A percentile compares a stretch with the other conserved stretches of the same genome.
Conservation (phyloP, 2,329 filamentous ascomycete species). For the Penicillium sp. region DNA sequence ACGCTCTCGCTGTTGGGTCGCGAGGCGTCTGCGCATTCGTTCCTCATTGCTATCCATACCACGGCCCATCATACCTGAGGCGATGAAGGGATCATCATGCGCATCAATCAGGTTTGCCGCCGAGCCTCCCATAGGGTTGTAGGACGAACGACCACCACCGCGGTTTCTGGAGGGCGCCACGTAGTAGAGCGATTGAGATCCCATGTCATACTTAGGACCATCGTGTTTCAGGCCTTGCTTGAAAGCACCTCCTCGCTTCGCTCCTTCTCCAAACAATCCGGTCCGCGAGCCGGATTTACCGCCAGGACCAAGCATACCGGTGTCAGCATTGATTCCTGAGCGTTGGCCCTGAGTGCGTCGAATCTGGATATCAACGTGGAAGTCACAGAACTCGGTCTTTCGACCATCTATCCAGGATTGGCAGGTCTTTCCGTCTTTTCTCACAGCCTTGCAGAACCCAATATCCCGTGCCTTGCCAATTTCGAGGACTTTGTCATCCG, state of each 20-base stretch:
- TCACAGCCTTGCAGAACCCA: conserved; percentile 80
- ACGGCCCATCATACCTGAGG: conserved; percentile 40
- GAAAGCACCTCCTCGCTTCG: background rate
- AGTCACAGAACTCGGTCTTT: conserved; percentile 89
- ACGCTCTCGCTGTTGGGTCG: conserved; percentile 45
- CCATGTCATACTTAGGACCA: conserved; percentile 42
- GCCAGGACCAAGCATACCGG: conserved; percentile 49
- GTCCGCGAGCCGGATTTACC: conserved; percentile 44
- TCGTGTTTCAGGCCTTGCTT: conserved; percentile 35
- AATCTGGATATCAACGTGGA: conserved; percentile 80
- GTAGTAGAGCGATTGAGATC: conserved; percentile 48
- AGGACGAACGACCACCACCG: conserved; percentile 19
- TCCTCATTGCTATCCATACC: conserved; percentile 45
- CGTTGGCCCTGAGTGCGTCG: conserved; percentile 67
- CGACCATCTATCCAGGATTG: conserved; percentile 82
- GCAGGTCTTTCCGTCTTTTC: conserved; percentile 80
- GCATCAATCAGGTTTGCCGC: conserved; percentile 45
- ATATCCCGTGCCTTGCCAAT: conserved; percentile 81
- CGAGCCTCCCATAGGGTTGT: conserved; percentile 32
- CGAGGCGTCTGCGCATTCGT: conserved; percentile 44
- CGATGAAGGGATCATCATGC: conserved; percentile 45
- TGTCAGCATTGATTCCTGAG: conserved; percentile 76
- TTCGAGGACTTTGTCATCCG: conserved; percentile 85
- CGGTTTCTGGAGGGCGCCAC: conserved; percentile 38
- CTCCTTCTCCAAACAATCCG: conserved; percentile 36